Conservation (phyloP, 306 rosid species). For the Fragaria nilgerrensis region DNA sequence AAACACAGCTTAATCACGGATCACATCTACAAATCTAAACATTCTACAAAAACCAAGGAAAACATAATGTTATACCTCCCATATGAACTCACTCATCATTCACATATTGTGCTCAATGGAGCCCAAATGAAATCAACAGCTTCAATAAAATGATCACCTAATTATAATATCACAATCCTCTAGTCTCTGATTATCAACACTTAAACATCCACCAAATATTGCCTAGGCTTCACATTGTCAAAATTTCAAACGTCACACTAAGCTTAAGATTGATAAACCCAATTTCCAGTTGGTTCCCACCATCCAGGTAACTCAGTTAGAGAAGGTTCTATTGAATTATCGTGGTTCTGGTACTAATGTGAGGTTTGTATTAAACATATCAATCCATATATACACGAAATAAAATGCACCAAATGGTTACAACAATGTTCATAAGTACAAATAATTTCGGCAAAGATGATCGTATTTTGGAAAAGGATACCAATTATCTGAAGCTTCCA, state of each 20-base stretch:
- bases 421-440: background rate
- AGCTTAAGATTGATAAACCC: no score
- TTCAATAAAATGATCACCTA: background rate
- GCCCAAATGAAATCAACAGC: background rate
- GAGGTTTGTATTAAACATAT: no score
- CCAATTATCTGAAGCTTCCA: constrained; percentile 12
- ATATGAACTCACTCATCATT: background rate
- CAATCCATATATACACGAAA: no score
- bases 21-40: background rate
- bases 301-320: no score
- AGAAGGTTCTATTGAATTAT: no score
- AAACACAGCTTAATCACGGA: background rate
- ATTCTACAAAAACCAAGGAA: background rate
- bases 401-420: background rate
- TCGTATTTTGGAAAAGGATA: background rate
- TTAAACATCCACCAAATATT: background rate
- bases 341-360: no score
- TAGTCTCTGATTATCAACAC: background rate
- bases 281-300: no score
- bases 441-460: background rate
- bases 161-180: no score
- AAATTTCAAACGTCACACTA: no score
- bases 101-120: background rate
- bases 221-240: background rate
- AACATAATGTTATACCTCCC: background rate